These are phyloP conservation scores for Quercus tomentella DNA, from an alignment of 331 rosid species.

Conservation along the genomic window DNA sequence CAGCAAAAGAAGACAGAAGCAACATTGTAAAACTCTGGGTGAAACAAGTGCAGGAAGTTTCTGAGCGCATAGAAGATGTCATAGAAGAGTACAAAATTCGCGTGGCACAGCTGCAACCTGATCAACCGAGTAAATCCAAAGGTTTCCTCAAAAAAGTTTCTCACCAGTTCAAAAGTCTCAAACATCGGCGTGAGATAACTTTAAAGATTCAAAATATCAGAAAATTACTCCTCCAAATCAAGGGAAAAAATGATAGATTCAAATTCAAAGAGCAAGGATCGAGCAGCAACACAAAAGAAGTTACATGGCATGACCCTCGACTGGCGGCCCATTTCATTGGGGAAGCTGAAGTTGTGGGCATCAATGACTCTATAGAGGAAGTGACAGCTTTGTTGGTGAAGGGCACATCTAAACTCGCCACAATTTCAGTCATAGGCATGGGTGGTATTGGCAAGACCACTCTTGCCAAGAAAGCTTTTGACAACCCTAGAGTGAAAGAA, in stretches of 20 bases:
- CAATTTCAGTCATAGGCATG: slow-evolving; percentile 10
- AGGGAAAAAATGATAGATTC: not conserved
- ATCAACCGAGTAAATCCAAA: not conserved
- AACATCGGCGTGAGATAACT: not conserved
- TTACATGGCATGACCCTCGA: not conserved
- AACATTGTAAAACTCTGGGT: not conserved
- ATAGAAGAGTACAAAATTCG: slow-evolving; percentile 9
- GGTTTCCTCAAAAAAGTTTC: slow-evolving; percentile 1
- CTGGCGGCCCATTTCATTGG: slow-evolving; percentile 13
- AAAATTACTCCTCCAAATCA: not conserved
- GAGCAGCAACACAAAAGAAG: not conserved
- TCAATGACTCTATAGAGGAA: not conserved
- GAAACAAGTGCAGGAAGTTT: not conserved
- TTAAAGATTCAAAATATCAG: not conserved
- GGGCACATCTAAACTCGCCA: not conserved
- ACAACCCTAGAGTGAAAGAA: not conserved
- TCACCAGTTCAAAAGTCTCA: not conserved
- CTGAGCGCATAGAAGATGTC: slow-evolving; percentile 20
- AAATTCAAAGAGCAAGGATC: not conserved
- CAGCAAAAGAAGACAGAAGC: not conserved
- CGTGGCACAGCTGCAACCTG: not conserved
- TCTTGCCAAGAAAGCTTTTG: slow-evolving; percentile 5
- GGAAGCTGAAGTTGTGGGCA: slow-evolving; percentile 9
- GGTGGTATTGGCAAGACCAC: slow-evolving; percentile 20
- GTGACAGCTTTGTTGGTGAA: not conserved